Evolutionary conservation across 768 basidiomycete genomes (phyloP), one percentile per base, ranked within the genome.

Genomic region (Neoboletus subvelutipes): DNA sequence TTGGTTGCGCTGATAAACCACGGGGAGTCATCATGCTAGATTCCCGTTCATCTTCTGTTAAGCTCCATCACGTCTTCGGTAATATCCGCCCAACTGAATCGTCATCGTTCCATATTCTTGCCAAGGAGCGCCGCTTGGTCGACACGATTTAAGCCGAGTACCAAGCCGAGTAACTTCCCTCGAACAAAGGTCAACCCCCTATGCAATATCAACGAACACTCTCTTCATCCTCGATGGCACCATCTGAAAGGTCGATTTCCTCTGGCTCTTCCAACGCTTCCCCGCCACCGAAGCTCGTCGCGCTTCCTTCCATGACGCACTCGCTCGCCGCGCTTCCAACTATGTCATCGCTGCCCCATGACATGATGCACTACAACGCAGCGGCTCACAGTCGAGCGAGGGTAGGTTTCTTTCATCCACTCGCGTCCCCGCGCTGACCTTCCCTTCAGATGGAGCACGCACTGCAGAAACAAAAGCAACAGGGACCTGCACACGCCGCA

Each of bases 271-370:
- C 72, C 56, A 58, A 62, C 22, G 56, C 71, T 15, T 71, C 72
- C 24, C 69, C 69, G 9, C 71, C 71, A 51, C 57, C 55, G 24
- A 64, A 67, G 24, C 69, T 73, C 51, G 63, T 62, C 12, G 56
- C 71, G 29, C 62, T 73, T 11, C 71, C 71, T 2, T 65, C 72
- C 58, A 67, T 72, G 71, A 69, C 58, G 7, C 71, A 74, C 55
- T 71, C 69, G 53, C 67, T 72, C 51, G 71, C 67, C 26, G 50
- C 62, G 2, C 64, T 72, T 10, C 71, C 71, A 4, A 66, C 63
- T 18, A 72, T 72, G 69, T 69, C 69, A 31, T 57, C 69, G 17
- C 34, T 72, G 15, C 71, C 71, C 41, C 52, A 63, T 3, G 71
- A 65, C 42, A 72, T 72, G 71, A 43, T 72, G 49, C 69, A 73